Evolutionary conservation across 768 basidiomycete species (phyloP).

Genomic region (Ramaria rubella): DNA sequence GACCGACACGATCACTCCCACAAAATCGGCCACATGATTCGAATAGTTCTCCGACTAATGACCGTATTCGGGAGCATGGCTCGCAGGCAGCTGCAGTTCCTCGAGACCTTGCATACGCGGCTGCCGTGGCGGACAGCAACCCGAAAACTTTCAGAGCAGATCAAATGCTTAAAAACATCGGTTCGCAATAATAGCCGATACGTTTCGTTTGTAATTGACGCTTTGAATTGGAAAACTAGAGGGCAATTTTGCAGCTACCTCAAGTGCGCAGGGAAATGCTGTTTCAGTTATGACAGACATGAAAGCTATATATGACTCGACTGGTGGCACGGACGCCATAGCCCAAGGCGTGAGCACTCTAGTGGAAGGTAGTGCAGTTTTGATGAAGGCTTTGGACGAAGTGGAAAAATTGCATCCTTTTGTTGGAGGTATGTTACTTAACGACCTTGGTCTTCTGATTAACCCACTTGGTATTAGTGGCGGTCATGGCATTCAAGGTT

Average conservation of each 20-base stretch:
- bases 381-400: constrained; percentile 1
- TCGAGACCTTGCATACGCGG: not conserved
- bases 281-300: not conserved
- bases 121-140: not conserved
- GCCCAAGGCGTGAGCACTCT: not conserved
- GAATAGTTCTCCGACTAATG: not conserved
- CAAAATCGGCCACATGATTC: not conserved
- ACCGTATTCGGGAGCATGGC: not conserved
- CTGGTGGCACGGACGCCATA: not conserved
- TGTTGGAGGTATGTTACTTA: not conserved
- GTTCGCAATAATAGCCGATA: too few species aligned
- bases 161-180: not conserved
- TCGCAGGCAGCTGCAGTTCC: not conserved
- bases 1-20: not conserved
- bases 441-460: not conserved
- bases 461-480: not conserved
- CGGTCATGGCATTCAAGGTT: constrained; percentile 6
- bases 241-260: not conserved
- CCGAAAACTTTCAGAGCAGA: not conserved
- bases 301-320: not conserved
- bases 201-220: not conserved
- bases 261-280: too few species aligned
- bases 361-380: not conserved
- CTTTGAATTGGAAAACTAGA: not conserved
- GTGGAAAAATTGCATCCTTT: constrained; percentile 8